These are phyloP conservation scores for Lachnellula cervina DNA, from an alignment of 2,329 filamentous ascomycete genomes.

Conservation along the genomic window DNA sequence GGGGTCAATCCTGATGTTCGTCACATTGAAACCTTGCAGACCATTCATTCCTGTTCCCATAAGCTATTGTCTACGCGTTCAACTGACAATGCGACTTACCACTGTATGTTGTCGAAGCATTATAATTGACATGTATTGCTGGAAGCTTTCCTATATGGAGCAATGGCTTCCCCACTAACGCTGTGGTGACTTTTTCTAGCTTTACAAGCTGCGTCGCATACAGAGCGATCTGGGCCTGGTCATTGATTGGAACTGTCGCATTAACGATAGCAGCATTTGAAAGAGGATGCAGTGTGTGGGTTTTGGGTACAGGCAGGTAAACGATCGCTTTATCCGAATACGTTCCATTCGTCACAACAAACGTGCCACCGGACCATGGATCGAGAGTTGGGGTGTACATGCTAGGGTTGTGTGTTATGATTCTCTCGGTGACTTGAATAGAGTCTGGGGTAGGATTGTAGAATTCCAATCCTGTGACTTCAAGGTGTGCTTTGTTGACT, in stretches of 20 bases:
- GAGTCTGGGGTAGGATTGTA: conserved; percentile 44
- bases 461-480: conserved; percentile 46
- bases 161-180: conserved; percentile 46
- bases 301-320: conserved; percentile 25
- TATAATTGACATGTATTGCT: conserved; percentile 46
- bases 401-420: conserved; percentile 43
- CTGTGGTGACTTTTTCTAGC: conserved; percentile 44
- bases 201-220: conserved; percentile 46
- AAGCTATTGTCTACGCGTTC: background rate
- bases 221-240: conserved; percentile 41
- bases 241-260: conserved; percentile 40
- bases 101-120: conserved; percentile 52
- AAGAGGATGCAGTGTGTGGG: conserved; percentile 26
- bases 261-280: conserved; percentile 41
- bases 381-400: conserved; percentile 50
- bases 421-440: conserved; percentile 44
- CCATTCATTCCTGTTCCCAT: conserved; percentile 49
- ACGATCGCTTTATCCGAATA: conserved; percentile 24
- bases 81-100: conserved; percentile 34
- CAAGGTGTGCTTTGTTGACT: conserved; percentile 47
- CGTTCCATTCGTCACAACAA: conserved; percentile 37
- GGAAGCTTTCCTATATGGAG: conserved; percentile 48
- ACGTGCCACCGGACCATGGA: conserved; percentile 47
- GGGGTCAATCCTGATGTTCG: conserved; percentile 42
- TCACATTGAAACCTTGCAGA: conserved; percentile 47